Base-by-base conservation (phyloP, 1,284 basidiomycete genomes). In the Ustilago cynodontis region DNA sequence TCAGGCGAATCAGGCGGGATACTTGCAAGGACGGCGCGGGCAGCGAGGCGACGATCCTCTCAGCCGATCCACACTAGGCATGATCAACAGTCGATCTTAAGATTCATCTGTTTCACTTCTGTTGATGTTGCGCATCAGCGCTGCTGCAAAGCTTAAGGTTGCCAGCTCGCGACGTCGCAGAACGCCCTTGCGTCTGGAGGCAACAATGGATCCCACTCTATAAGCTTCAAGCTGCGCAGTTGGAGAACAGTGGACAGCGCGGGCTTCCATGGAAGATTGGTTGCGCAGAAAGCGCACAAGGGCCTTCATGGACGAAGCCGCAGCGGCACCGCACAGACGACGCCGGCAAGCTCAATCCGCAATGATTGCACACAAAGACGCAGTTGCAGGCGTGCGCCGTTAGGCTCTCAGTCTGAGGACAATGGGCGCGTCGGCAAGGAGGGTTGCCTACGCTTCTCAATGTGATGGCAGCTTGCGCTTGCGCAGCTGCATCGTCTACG, bases 11-110 rank as follows among this genome's bases (percentile, higher is more conserved):
- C 8, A 22, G 29, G 43, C 47, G 50, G 35, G 35, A 37, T 47
- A n/a, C 41, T 43, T 6, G 14, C 18, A 24, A n/a, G 28, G 18
- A 49, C 26, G 43, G 28, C 31, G 31, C 26, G 43, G 43, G 51
- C 41, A 29, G 68, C 66, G 55, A 13, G 20, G 50, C 68, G 58
- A 63, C 62, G 68, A 65, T 70, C 68, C 61, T 70, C 33, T 52
- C 31, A 43, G n/a, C n/a, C n/a, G 67, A 60, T 47, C 55, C 41
- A 60, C 24, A 41, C 35, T 41, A 33, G 58, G 53, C 57, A 60
- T 70, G 62, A 70, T 59, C 68, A 49, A 55, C 37, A 58, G 47
- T 35, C 29, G 28, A 49, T 41, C 20, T 49, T 24, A 28, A 28
- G 26, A 13, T 49, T 11, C 14, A 11, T 20, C 7, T 16, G 47